These are phyloP conservation scores for Hyphodiscus sp. DNA, from an alignment of 2,329 filamentous ascomycete genomes.

Conservation along the genomic window DNA sequence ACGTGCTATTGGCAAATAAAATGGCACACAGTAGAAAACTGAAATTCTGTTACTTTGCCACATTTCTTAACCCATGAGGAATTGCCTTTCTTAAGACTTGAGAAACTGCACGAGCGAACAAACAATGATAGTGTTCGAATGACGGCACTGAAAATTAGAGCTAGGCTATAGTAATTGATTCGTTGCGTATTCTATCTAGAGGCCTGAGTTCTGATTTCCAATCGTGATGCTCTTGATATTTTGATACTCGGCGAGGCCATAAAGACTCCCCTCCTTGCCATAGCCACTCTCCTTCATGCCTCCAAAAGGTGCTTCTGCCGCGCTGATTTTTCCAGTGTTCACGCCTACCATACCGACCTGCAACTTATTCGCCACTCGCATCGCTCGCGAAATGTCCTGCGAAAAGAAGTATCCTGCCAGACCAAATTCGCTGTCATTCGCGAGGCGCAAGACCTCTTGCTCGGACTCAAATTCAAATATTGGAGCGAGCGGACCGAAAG, in stretches of 20 bases:
- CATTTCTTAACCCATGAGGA: no score
- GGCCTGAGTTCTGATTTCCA: slow-evolving; percentile 36
- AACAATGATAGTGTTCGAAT: no score
- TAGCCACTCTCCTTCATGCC: slow-evolving; percentile 48
- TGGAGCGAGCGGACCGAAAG: slow-evolving; percentile 84
- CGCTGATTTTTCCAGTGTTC: slow-evolving; percentile 59
- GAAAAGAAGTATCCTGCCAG: slow-evolving; percentile 90
- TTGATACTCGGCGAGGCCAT: slow-evolving; percentile 43
- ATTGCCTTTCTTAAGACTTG: no score
- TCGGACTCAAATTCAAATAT: slow-evolving; percentile 82
- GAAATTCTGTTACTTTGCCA: no score
- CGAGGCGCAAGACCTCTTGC: slow-evolving; percentile 73
- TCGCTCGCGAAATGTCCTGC: slow-evolving; percentile 48
- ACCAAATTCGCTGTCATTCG: slow-evolving; percentile 75
- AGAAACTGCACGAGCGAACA: no score
- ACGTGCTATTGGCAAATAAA: no score
- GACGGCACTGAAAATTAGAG: no score
- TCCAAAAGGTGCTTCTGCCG: slow-evolving; percentile 45
- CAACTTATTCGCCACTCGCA: slow-evolving; percentile 56
- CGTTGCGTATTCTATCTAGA: no score
- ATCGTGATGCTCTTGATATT: slow-evolving; percentile 40
- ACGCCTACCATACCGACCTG: slow-evolving; percentile 81
- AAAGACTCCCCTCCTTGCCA: slow-evolving; percentile 45
- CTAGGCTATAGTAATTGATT: no score
- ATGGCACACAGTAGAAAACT: no score